These are phyloP conservation scores for Gnetum montanum DNA, from an alignment of 75 land plant species.

Conservation along the genomic window DNA sequence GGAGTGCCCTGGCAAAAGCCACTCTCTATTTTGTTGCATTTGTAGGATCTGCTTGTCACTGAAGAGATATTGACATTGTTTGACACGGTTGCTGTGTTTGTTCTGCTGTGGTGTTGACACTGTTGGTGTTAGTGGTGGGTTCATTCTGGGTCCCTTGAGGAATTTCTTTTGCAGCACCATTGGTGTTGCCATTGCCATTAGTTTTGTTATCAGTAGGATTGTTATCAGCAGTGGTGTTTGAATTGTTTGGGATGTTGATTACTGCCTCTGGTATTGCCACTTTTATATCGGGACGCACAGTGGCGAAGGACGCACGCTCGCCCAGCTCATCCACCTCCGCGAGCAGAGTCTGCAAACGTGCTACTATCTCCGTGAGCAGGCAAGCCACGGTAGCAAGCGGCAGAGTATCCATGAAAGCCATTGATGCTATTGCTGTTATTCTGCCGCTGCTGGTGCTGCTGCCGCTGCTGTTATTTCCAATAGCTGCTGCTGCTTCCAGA, in stretches of 20 bases:
- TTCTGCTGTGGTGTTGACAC: background rate
- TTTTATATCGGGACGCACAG: background rate
- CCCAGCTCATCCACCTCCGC: conserved; percentile 26
- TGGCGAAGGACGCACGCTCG: conserved; percentile 6
- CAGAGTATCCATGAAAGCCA: conserved; percentile 21
- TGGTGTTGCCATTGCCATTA: too few relatives aligned
- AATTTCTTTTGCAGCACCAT: too few relatives aligned
- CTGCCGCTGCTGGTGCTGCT: background rate
- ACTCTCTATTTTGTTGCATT: background rate
- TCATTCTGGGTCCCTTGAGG: too few relatives aligned
- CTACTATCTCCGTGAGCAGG: conserved; percentile 30
- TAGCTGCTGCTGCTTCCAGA: background rate
- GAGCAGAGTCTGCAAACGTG: conserved; percentile 24
- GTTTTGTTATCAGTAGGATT: too few relatives aligned
- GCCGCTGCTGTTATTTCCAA: background rate
- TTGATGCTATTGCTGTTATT: background rate
- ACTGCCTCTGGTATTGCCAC: background rate
- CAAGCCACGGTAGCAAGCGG: conserved; percentile 28
- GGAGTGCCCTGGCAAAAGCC: background rate
- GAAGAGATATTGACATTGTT: background rate
- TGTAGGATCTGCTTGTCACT: background rate
- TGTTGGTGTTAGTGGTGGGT: background rate
- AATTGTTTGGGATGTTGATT: too few relatives aligned
- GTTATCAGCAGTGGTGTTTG: too few relatives aligned
- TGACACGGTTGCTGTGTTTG: background rate